Conservation (phyloP, 75 land plant species). For the Chamaecyparis obtusa region DNA sequence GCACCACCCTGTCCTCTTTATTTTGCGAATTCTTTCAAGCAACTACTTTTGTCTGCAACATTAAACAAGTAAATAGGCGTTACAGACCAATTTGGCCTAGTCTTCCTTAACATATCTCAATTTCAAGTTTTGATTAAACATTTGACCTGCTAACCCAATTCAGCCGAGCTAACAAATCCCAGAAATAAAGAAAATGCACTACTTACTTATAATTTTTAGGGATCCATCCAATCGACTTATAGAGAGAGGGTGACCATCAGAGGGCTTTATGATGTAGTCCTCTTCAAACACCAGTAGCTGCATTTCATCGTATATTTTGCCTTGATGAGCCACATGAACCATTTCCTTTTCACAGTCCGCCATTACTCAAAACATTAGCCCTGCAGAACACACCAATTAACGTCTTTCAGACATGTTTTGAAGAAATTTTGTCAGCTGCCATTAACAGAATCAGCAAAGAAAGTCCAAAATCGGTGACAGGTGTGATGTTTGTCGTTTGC, state of each 20-base stretch:
- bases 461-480: not conserved
- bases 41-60: no score
- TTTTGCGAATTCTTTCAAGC: not conserved
- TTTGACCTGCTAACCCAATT: not conserved
- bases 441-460: not conserved
- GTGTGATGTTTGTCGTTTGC: not conserved
- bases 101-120: not conserved
- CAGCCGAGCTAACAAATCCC: not conserved
- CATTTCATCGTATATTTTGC: constrained; percentile 42
- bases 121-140: not conserved
- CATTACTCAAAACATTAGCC: not conserved
- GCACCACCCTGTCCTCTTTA: not conserved
- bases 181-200: not conserved
- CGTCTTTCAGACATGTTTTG: not conserved
- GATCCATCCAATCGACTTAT: constrained; percentile 44
- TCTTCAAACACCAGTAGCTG: constrained; percentile 57
- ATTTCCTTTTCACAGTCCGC: not conserved
- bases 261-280: constrained; percentile 45
- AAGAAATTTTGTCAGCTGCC: not conserved
- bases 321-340: not conserved
- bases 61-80: not conserved
- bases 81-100: not conserved
- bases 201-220: constrained; percentile 30
- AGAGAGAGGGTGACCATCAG: constrained; percentile 47
- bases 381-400: not conserved